phyloP scores from a whole-genome alignment of 495 filamentous ascomycete species.

The Xeromyces bisporus region DNA sequence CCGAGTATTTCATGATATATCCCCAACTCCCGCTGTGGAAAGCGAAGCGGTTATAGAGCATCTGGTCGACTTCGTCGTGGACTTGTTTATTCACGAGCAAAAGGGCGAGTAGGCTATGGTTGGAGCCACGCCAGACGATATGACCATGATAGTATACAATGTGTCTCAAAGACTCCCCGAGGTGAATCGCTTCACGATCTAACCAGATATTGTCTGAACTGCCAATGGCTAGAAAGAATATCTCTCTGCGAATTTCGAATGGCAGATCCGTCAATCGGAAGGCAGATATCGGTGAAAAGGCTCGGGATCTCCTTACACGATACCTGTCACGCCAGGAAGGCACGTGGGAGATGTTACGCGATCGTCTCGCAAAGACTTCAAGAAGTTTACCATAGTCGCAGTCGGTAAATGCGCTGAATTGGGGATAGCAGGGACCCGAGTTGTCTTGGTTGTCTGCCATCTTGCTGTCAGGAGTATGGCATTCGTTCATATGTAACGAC shows the following conservation, averaged over 20 bases:
- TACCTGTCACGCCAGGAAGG: too few species aligned
- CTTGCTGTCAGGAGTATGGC: too few species aligned
- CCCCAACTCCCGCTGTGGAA: background rate
- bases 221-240: background rate
- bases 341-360: background rate
- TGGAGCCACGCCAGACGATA: background rate
- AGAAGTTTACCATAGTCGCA: too few species aligned
- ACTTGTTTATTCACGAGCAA: background rate
- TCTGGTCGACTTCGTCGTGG: background rate
- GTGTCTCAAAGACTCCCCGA: background rate
- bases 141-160: background rate
- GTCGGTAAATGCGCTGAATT: too few species aligned
- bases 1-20: background rate
- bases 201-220: background rate
- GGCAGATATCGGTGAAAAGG: background rate
- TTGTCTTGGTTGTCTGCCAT: too few species aligned
- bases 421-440: too few species aligned
- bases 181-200: background rate
- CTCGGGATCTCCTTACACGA: too few species aligned
- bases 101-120: background rate
- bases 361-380: too few species aligned
- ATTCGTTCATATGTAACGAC: too few species aligned
- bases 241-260: background rate
- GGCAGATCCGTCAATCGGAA: slow-evolving; percentile 1
- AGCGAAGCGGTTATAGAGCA: background rate